Percentiles rank a stretch among this genome's conserved stretches.
phyloP scores from a whole-genome alignment of 1,284 basidiomycete genomes.

The Sanghuangporus weigelae region DNA sequence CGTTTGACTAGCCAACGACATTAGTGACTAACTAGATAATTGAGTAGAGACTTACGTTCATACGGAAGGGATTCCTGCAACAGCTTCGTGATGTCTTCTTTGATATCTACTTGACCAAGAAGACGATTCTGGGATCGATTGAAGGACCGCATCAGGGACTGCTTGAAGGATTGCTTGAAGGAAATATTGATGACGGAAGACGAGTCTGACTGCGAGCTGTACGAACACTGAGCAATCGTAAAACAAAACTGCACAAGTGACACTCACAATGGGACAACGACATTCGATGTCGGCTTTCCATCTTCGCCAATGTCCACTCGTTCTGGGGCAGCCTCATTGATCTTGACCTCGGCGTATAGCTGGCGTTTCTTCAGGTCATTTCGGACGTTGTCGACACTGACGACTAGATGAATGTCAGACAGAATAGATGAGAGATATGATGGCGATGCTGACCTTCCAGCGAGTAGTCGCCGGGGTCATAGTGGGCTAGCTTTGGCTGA shows the following conservation, averaged over 20 bases:
- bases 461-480: no score
- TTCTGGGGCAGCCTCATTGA: background rate
- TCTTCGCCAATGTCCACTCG: background rate
- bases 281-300: background rate
- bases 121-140: background rate
- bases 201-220: background rate
- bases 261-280: background rate
- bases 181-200: background rate
- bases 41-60: background rate
- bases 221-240: background rate
- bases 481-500: no score
- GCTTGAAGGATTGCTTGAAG: background rate
- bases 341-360: background rate
- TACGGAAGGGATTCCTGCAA: background rate
- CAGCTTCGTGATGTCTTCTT: background rate
- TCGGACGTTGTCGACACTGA: background rate
- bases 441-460: no score
- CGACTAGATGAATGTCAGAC: background rate
- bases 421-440: no score
- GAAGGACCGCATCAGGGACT: no score
- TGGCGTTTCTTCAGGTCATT: background rate
- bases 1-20: background rate
- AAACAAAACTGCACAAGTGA: background rate
- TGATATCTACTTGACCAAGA: background rate
- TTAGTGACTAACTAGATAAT: background rate